phyloP scores from a whole-genome alignment of 495 filamentous ascomycete species.

The Tuber borchii region DNA sequence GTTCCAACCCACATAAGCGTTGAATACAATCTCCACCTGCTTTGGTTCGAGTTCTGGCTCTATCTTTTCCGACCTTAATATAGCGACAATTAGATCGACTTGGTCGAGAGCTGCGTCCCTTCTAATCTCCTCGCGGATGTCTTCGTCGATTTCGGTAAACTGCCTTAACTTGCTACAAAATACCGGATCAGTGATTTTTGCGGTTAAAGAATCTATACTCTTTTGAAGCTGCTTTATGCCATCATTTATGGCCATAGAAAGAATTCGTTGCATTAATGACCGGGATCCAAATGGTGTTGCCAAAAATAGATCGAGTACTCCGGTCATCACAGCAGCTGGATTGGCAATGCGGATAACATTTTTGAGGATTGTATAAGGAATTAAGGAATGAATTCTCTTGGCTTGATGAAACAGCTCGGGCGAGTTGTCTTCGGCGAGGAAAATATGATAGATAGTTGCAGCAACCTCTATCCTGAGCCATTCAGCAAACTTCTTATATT shows the following conservation, averaged over 20 bases:
- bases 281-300: constrained; percentile 88
- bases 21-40: constrained; percentile 78
- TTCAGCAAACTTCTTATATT: constrained; percentile 97
- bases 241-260: constrained; percentile 83
- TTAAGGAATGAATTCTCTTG: constrained; percentile 84
- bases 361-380: constrained; percentile 88
- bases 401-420: constrained; percentile 90
- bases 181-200: constrained; percentile 68
- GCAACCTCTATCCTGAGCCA: constrained; percentile 97
- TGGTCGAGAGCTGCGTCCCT: constrained; percentile 62
- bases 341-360: constrained; percentile 95
- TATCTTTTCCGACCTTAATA: constrained; percentile 68
- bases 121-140: constrained; percentile 64
- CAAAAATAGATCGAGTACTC: constrained; percentile 86
- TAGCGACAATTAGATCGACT: constrained; percentile 74
- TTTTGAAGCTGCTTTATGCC: constrained; percentile 78
- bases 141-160: constrained; percentile 68
- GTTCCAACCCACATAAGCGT: constrained; percentile 96
- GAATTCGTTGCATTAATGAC: constrained; percentile 85
- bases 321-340: constrained; percentile 89
- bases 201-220: constrained; percentile 66
- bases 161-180: constrained; percentile 75
- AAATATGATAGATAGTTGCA: constrained; percentile 92
- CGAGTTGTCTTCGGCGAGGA: constrained; percentile 96
- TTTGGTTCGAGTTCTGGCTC: constrained; percentile 59